These are phyloP conservation scores for Phytopythium litorale DNA, from an alignment of 352 stramenopile genomes.

Conservation along the genomic window DNA sequence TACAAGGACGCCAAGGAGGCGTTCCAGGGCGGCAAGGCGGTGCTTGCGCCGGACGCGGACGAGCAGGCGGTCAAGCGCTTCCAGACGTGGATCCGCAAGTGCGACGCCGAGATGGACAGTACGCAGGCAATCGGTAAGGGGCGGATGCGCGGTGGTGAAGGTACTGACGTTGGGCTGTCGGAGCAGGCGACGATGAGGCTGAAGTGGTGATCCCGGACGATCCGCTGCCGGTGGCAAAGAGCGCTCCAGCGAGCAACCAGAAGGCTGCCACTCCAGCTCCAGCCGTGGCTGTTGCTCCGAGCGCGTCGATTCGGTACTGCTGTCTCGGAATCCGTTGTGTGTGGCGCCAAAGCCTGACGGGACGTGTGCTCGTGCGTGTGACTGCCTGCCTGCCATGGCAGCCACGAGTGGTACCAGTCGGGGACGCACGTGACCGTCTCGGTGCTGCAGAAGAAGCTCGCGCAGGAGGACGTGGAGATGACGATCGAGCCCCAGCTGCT, in stretches of 20 bases:
- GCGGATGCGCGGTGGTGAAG: neutral
- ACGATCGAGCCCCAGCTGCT: constrained; percentile 51
- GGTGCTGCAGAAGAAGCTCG: constrained; percentile 80
- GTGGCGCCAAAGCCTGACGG: neutral
- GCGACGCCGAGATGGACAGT: constrained; percentile 78
- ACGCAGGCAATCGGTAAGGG: constrained; percentile 9
- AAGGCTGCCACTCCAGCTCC: constrained; percentile 11
- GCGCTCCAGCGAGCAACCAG: constrained; percentile 12
- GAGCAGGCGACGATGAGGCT: constrained; percentile 15
- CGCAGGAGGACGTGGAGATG: constrained; percentile 57
- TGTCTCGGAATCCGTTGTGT: neutral
- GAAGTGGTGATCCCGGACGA: constrained; percentile 27
- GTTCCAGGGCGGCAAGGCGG: constrained; percentile 51
- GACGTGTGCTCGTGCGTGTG: neutral
- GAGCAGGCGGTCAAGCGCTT: constrained; percentile 50
- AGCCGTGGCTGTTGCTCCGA: constrained; percentile 10
- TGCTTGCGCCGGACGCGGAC: constrained; percentile 17
- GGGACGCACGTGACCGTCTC: constrained; percentile 74
- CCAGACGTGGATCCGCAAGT: constrained; percentile 87
- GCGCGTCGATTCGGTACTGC: constrained; percentile 24
- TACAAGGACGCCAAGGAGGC: constrained; percentile 56
- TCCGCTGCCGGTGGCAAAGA: constrained; percentile 2
- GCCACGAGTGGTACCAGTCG: constrained; percentile 89
- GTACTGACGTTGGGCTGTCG: neutral
- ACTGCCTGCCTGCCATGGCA: constrained; percentile 11